Conservation (phyloP, 1,284 basidiomycete species). For the Ceratobasidium sp. region DNA sequence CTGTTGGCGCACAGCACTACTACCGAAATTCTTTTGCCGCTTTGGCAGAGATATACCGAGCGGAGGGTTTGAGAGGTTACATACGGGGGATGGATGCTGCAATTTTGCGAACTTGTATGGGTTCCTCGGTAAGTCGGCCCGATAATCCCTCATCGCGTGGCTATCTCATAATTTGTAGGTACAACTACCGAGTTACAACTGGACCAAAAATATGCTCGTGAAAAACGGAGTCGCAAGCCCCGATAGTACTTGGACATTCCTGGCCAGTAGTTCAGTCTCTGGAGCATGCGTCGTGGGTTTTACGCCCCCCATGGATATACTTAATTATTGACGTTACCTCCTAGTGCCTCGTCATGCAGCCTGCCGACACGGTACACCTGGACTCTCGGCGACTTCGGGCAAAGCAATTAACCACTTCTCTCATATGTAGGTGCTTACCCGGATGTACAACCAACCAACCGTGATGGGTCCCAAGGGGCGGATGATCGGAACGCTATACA, state of each 20-base stretch:
- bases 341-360: conserved; percentile 89
- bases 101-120: conserved; percentile 93
- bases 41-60: conserved; percentile 80
- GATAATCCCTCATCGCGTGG: background rate
- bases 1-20: conserved; percentile 92
- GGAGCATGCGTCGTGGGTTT: conserved; percentile 88
- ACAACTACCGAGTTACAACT: conserved; percentile 96
- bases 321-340: conserved; percentile 45
- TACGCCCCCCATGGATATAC: conserved; percentile 2
- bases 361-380: conserved; percentile 80
- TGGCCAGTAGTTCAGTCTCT: conserved; percentile 89
- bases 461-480: conserved; percentile 78
- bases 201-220: conserved; percentile 85
- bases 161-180: conserved; percentile 65
- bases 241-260: conserved; percentile 87
- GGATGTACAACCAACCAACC: conserved; percentile 97
- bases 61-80: conserved; percentile 84
- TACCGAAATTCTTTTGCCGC: conserved; percentile 90
- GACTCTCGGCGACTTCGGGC: conserved; percentile 51
- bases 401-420: conserved; percentile 49
- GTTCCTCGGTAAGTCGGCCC: conserved; percentile 74
- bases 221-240: conserved; percentile 73
- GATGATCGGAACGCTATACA: conserved; percentile 83
- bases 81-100: conserved; percentile 94
- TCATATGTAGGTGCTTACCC: conserved; percentile 78